These are phyloP conservation scores for Blastobotrys raffinosifermentans DNA, from an alignment of 1,139 yeast species.

Conservation along the genomic window DNA sequence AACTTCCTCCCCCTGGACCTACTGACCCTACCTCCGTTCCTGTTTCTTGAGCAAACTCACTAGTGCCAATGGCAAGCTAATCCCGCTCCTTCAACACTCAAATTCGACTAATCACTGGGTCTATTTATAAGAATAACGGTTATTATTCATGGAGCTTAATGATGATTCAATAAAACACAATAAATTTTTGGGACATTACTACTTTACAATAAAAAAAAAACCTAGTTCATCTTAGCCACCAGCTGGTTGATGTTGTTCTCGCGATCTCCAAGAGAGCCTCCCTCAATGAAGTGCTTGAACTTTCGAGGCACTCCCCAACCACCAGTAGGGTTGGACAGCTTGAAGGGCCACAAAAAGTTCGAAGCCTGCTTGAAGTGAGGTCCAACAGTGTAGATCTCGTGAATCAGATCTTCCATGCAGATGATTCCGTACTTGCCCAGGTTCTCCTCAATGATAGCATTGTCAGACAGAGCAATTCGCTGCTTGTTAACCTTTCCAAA, in stretches of 20 bases:
- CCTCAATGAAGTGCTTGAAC: conserved; percentile 99
- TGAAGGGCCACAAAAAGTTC: conserved; percentile 99
- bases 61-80: too few relatives aligned
- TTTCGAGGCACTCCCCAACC: conserved; percentile 99
- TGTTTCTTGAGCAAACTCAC: too few relatives aligned
- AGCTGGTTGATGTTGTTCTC: conserved; percentile 96
- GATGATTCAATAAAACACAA: too few relatives aligned
- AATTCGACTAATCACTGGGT: too few relatives aligned
- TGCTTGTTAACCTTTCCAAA: conserved; percentile 99
- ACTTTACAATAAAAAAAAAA: too few relatives aligned
- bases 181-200: too few relatives aligned
- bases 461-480: conserved; percentile 92
- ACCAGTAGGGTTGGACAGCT: conserved; percentile 98
- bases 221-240: conserved; percentile 51
- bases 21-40: too few relatives aligned
- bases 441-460: conserved; percentile 86
- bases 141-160: too few relatives aligned
- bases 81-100: too few relatives aligned
- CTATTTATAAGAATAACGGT: too few relatives aligned
- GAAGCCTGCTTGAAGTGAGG: conserved; percentile 99
- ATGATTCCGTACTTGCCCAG: conserved; percentile 96
- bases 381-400: conserved; percentile 98
- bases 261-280: conserved; percentile 99
- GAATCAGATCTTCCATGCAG: conserved; percentile 96
- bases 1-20: too few relatives aligned